These are phyloP conservation scores for Penicillium soppii DNA, from an alignment of 495 filamentous ascomycete genomes.

Conservation along the genomic window DNA sequence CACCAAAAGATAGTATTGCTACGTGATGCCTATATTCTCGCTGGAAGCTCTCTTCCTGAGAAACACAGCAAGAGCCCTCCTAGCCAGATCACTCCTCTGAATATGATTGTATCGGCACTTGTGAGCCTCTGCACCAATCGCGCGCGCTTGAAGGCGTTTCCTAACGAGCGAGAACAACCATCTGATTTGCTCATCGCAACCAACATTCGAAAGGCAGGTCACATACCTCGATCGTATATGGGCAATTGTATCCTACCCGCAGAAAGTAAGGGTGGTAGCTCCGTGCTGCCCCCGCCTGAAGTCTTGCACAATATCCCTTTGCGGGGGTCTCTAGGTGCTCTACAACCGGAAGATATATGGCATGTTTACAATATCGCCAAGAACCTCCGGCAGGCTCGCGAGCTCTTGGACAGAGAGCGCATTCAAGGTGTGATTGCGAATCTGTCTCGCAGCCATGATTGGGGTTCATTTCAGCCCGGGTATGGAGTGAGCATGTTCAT, in stretches of 20 bases:
- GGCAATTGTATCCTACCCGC: neutral
- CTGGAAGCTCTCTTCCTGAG: neutral
- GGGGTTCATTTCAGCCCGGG: neutral
- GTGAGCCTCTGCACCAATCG: neutral
- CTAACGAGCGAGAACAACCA: neutral
- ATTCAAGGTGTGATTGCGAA: neutral
- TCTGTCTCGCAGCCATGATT: neutral
- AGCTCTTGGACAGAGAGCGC: neutral
- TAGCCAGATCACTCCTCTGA: neutral
- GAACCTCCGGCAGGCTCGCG: neutral
- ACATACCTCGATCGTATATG: neutral
- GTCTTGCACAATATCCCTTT: neutral
- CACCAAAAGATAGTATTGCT: neutral
- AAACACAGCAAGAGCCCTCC: neutral
- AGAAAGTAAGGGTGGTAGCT: neutral
- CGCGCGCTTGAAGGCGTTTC: neutral
- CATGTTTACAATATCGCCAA: neutral
- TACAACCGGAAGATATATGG: neutral
- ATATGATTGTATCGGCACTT: neutral
- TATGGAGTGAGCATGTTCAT: neutral
- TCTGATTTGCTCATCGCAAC: neutral
- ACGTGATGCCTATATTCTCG: neutral
- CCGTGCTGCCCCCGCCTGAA: neutral
- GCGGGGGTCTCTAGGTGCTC: neutral
- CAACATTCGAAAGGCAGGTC: neutral